A percentile compares a stretch with the other conserved stretches of the same genome.
These are phyloP conservation scores for Endoconidiophora polonica DNA, from an alignment of 2,329 filamentous ascomycete genomes.

Conservation along the genomic window DNA sequence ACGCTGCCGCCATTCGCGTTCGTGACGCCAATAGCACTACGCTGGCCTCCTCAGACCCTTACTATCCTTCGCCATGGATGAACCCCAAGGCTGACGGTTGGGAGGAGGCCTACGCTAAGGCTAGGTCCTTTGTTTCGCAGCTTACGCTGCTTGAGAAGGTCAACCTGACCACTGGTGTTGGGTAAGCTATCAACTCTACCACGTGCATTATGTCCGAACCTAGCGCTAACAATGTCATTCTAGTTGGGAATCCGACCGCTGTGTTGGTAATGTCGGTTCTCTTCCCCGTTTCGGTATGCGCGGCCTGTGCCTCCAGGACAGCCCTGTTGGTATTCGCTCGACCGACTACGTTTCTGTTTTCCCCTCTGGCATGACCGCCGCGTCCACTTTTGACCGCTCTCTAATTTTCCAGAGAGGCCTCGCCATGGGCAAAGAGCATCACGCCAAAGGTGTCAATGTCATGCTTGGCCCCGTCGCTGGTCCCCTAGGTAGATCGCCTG, in stretches of 20 bases:
- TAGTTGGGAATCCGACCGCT: constrained; percentile 41
- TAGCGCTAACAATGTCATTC: neutral
- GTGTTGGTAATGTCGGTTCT: constrained; percentile 60
- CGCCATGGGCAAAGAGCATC: constrained; percentile 43
- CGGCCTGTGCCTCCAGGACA: constrained; percentile 73
- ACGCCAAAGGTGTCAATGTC: constrained; percentile 60
- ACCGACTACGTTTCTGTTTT: constrained; percentile 71
- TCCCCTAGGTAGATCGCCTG: constrained; percentile 29
- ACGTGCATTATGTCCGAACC: neutral
- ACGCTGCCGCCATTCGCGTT: neutral
- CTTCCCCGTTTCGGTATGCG: constrained; percentile 54
- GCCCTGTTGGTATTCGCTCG: constrained; percentile 62
- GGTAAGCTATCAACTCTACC: constrained; percentile 33
- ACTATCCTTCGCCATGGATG: constrained; percentile 81
- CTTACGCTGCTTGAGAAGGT: constrained; percentile 80
- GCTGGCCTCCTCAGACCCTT: constrained; percentile 35
- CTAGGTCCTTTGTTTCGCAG: constrained; percentile 63
- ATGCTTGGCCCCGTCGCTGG: constrained; percentile 38
- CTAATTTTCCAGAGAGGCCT: constrained; percentile 40
- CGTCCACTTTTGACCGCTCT: constrained; percentile 63
- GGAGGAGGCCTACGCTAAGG: constrained; percentile 59
- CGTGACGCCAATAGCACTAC: neutral
- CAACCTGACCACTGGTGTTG: constrained; percentile 81
- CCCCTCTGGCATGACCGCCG: constrained; percentile 59
- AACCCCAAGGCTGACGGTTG: constrained; percentile 54